Base-by-base conservation (phyloP, 805 yeast species). In the Wickerhamiella kazuoi region DNA sequence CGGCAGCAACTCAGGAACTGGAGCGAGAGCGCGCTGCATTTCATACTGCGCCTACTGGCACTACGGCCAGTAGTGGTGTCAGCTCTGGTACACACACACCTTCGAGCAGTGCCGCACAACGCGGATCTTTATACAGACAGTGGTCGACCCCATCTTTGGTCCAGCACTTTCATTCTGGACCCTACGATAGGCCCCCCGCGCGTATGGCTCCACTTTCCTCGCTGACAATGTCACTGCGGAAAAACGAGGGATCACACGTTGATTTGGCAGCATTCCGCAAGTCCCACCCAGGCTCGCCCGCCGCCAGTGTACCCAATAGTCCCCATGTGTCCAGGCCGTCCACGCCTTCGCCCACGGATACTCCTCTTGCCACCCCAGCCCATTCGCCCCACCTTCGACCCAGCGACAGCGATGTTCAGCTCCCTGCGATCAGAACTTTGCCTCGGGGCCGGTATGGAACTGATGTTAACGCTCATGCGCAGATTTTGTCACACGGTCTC, bases 1-100 rank as follows among this genome's bases (percentile, higher is more conserved):
- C 63, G 2, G 68, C 68, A 2, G 68, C 68, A 1, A 54, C 67
- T 5, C 66, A 64, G 42, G 61, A 61, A 40, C 57, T 63, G n/a
- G 68, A 64, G 50, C 56, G 59, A 2, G 62, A 58, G 38, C 44
- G 47, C 17, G 34, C 11, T 11, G 29, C 29, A 9, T 24, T 24
- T 24, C 29, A 24, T 14, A 24, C 29, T 9, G 29, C 5, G 26
- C n/a, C 33, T 18, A 14, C 33, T 16, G 23, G 15, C 13, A 21
- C 23, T 13, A 6, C 23, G 16, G 23, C 20, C 15, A 13, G n/a
- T 11, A 28, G 29, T n/a, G 29, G 17, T 14, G 6, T 19, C 8
- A 14, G 30, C 30, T 9, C 21, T 6, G 28, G 19, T 8, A 23
- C 9, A 9, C 31, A 4, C 21, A 21, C n/a, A 11, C 30, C 30